A percentile compares a stretch with the other conserved stretches of the same genome.
phyloP scores from a whole-genome alignment of 495 filamentous ascomycete genomes.

The Podospora didyma region DNA sequence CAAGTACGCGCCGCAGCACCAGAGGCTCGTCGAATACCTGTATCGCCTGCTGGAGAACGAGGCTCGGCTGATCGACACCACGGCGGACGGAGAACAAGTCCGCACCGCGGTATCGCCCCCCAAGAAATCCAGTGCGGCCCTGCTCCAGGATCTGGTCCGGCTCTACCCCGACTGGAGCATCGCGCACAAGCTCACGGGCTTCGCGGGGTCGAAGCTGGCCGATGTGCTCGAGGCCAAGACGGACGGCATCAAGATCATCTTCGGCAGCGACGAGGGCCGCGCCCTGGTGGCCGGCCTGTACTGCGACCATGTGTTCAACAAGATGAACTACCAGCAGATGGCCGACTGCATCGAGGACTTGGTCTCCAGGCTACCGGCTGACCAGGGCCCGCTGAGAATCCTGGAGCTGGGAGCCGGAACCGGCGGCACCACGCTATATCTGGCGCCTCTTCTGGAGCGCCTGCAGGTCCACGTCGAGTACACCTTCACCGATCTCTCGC shows the following conservation, averaged over 20 bases:
- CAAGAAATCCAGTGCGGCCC: background rate
- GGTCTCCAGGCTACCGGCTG: too few relatives aligned
- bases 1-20: slow-evolving; percentile 13
- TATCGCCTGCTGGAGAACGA: slow-evolving; percentile 24
- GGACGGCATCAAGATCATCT: slow-evolving; percentile 13
- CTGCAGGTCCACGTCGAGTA: slow-evolving; percentile 41
- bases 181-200: background rate
- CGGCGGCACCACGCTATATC: slow-evolving; percentile 39
- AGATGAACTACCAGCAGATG: too few relatives aligned
- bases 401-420: slow-evolving; percentile 54
- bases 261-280: background rate
- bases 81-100: background rate
- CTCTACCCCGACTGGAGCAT: background rate
- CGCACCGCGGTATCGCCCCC: background rate
- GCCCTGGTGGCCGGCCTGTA: slow-evolving; percentile 8
- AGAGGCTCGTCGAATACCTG: slow-evolving; percentile 26
- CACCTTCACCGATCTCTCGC: slow-evolving; percentile 50
- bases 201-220: slow-evolving; percentile 11
- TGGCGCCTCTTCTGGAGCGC: slow-evolving; percentile 12
- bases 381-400: slow-evolving; percentile 18
- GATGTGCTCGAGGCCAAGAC: slow-evolving; percentile 6
- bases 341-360: too few relatives aligned
- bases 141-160: background rate
- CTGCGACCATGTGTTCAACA: background rate
- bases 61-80: slow-evolving; percentile 1